Evolutionary conservation across 495 filamentous ascomycete species (phyloP).

Genomic region (Friedmanniomyces endolithicus): DNA sequence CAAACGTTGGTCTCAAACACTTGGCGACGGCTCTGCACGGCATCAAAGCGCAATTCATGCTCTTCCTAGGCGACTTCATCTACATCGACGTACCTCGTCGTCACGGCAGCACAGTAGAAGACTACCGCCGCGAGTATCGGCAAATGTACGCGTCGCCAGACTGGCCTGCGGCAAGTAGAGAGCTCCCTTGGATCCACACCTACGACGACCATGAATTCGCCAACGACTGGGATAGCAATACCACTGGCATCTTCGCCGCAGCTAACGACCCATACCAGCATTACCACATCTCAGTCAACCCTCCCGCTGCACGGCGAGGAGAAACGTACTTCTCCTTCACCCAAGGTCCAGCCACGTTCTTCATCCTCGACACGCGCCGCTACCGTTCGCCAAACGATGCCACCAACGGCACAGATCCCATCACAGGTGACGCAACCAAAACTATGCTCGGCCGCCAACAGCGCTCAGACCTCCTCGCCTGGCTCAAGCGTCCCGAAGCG

Average conservation of each 20-base stretch:
- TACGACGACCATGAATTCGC: slow-evolving; percentile 92
- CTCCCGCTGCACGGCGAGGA: slow-evolving; percentile 46
- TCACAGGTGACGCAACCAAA: slow-evolving; percentile 45
- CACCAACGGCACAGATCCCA: slow-evolving; percentile 26
- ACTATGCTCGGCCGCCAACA: slow-evolving; percentile 79
- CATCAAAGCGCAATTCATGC: slow-evolving; percentile 72
- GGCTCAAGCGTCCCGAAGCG: slow-evolving; percentile 55
- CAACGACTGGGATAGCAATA: slow-evolving; percentile 77
- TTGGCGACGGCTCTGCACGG: slow-evolving; percentile 49
- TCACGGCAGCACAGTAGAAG: slow-evolving; percentile 55
- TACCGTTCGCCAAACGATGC: slow-evolving; percentile 57
- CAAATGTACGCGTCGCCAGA: slow-evolving; percentile 88
- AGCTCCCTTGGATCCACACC: slow-evolving; percentile 90
- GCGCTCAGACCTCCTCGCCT: slow-evolving; percentile 64
- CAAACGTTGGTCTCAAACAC: slow-evolving; percentile 63
- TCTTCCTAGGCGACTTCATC: slow-evolving; percentile 98
- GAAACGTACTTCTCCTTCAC: slow-evolving; percentile 77
- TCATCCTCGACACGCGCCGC: slow-evolving; percentile 82
- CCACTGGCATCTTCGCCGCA: slow-evolving; percentile 54
- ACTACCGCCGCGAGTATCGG: slow-evolving; percentile 83
- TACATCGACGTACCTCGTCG: slow-evolving; percentile 84
- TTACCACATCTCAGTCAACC: slow-evolving; percentile 78
- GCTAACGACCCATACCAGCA: slow-evolving; percentile 77
- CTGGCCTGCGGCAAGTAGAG: slow-evolving; percentile 54
- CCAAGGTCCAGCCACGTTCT: slow-evolving; percentile 84